Conservation (phyloP, 2,329 filamentous ascomycete species). For the Stachybotrys elegans region DNA sequence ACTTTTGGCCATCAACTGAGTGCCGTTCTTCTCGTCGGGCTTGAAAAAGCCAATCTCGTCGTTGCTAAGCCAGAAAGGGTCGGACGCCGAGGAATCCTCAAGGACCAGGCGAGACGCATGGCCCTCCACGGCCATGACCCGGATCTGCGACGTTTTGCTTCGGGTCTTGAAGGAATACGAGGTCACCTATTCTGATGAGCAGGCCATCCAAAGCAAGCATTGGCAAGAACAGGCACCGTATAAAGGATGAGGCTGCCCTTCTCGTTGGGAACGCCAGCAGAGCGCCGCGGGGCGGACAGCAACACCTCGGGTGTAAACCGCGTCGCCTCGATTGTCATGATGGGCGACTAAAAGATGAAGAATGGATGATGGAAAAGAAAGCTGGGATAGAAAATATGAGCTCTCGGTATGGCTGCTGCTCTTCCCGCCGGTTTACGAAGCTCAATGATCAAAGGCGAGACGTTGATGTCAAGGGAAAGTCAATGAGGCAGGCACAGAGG, state of each 20-base stretch:
- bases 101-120: slow-evolving; percentile 63
- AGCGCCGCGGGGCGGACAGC: slow-evolving; percentile 69
- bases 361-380: not conserved
- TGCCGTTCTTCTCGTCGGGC: slow-evolving; percentile 40
- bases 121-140: slow-evolving; percentile 63
- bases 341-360: slow-evolving; percentile 8
- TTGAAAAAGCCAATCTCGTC: slow-evolving; percentile 55
- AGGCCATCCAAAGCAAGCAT: not conserved
- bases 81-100: slow-evolving; percentile 58
- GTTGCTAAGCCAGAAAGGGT: slow-evolving; percentile 73
- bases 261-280: slow-evolving; percentile 63
- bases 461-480: too few relatives aligned
- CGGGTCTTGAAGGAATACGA: slow-evolving; percentile 79
- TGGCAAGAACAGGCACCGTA: slow-evolving; percentile 36
- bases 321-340: slow-evolving; percentile 66
- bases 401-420: too few relatives aligned
- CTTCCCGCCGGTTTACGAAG: too few relatives aligned
- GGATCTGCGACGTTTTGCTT: slow-evolving; percentile 61
- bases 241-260: slow-evolving; percentile 62
- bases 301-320: slow-evolving; percentile 75
- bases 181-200: slow-evolving; percentile 42
- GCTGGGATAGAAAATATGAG: too few relatives aligned
- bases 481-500: too few relatives aligned
- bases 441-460: too few relatives aligned
- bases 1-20: slow-evolving; percentile 37